A percentile compares a stretch with the other conserved stretches of the same genome.
Evolutionary conservation across 164 flowering plant genomes (phyloP).

Genomic region (Berberis thunbergii): DNA sequence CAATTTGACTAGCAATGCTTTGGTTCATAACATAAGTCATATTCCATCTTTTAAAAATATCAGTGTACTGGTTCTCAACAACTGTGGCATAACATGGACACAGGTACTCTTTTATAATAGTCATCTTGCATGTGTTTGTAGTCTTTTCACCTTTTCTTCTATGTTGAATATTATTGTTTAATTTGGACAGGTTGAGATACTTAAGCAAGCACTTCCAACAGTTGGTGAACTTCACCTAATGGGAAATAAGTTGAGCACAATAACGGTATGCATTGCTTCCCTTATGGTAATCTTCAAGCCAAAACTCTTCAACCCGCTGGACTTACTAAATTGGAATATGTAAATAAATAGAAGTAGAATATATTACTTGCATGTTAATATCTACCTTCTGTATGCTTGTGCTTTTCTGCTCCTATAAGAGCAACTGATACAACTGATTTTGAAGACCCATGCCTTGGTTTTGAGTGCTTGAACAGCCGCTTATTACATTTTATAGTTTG

Average conservation of each 20-base stretch:
- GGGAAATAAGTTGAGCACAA: conserved; percentile 60
- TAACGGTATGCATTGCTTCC: conserved; percentile 34
- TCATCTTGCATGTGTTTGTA: background rate
- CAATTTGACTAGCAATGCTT: conserved; percentile 51
- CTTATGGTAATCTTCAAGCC: background rate
- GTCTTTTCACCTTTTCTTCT: background rate
- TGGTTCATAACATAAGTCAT: conserved; percentile 35
- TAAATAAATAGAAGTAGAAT: background rate
- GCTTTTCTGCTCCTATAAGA: no score
- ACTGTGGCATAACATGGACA: conserved; percentile 63
- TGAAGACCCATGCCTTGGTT: no score
- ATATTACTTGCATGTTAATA: no score
- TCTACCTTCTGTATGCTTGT: no score
- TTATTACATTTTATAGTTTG: no score
- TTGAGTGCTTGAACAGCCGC: no score
- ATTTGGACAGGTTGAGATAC: conserved; percentile 59
- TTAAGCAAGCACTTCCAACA: conserved; percentile 51
- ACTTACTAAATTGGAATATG: background rate
- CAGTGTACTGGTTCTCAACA: conserved; percentile 62
- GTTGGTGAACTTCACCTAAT: conserved; percentile 80
- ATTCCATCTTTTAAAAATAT: conserved; percentile 44
- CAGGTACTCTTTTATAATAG: conserved; percentile 35
- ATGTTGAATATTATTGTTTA: background rate
- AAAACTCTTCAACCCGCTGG: background rate
- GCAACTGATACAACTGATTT: no score